Percentiles rank a stretch among this genome's conserved stretches.
These are phyloP conservation scores for Dunaliella primolecta DNA, from an alignment of 139 green algal genomes.

Conservation along the genomic window DNA sequence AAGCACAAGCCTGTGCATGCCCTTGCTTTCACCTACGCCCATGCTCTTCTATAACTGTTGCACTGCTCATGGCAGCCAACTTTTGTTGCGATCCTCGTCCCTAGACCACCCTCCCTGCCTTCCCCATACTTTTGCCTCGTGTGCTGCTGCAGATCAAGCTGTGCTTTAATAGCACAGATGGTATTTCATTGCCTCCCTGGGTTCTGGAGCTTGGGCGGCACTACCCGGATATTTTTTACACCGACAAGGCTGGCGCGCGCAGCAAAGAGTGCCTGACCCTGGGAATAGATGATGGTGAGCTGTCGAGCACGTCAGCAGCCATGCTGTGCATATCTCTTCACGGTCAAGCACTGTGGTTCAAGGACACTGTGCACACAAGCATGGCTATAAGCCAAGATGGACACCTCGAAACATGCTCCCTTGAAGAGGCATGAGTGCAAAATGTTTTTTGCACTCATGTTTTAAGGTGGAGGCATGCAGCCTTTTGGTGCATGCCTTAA, in stretches of 20 bases:
- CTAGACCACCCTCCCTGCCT: too few species aligned
- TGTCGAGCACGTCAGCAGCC: too few species aligned
- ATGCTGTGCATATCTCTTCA: not conserved
- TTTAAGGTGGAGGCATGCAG: too few species aligned
- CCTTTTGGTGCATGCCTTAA: too few species aligned
- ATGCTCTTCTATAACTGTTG: too few species aligned
- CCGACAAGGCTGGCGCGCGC: constrained; percentile 35
- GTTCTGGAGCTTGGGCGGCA: constrained; percentile 32
- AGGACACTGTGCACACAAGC: not conserved
- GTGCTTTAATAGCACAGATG: constrained; percentile 42
- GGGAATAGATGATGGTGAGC: constrained; percentile 50
- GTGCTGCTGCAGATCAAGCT: too few species aligned
- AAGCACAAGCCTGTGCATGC: too few species aligned
- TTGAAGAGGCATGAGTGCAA: not conserved
- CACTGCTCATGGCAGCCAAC: too few species aligned
- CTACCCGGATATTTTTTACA: constrained; percentile 57
- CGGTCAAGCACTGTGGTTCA: not conserved
- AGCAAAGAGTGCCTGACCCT: constrained; percentile 44
- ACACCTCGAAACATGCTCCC: not conserved
- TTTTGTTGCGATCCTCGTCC: too few species aligned
- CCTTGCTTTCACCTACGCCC: too few species aligned
- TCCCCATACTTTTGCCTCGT: too few species aligned
- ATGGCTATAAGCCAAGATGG: not conserved
- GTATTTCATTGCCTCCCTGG: constrained; percentile 44
- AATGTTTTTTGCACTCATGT: not conserved